Evolutionary conservation across 2,329 filamentous ascomycete genomes (phyloP).

Genomic region (Pseudopyricularia javanii): DNA sequence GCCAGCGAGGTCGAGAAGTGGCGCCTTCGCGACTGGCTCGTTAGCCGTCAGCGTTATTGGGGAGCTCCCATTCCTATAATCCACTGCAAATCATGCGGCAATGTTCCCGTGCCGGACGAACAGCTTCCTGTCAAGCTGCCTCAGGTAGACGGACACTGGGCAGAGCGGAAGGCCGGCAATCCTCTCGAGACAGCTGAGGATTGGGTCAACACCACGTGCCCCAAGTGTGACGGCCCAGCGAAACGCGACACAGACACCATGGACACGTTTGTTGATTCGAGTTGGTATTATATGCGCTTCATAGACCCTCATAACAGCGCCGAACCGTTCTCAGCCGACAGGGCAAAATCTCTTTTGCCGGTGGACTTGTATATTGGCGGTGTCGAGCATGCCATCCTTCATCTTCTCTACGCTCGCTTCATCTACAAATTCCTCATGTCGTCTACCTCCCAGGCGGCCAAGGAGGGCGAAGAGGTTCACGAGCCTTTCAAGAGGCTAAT

Average conservation of each 20-base stretch:
- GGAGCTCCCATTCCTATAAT: slow-evolving; percentile 82
- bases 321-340: slow-evolving; percentile 47
- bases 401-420: slow-evolving; percentile 80
- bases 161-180: slow-evolving; percentile 60
- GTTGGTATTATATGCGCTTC: slow-evolving; percentile 84
- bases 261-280: slow-evolving; percentile 93
- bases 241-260: slow-evolving; percentile 86
- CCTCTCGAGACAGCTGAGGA: slow-evolving; percentile 59
- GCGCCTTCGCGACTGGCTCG: slow-evolving; percentile 78
- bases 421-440: slow-evolving; percentile 74
- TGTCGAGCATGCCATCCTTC: slow-evolving; percentile 81
- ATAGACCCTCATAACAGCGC: slow-evolving; percentile 55
- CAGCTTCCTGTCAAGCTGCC: slow-evolving; percentile 70
- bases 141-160: slow-evolving; percentile 54
- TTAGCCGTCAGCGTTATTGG: slow-evolving; percentile 90
- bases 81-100: slow-evolving; percentile 65
- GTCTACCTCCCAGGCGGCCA: slow-evolving; percentile 26
- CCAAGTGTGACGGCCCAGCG: slow-evolving; percentile 57
- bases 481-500: slow-evolving; percentile 78
- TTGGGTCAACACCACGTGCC: slow-evolving; percentile 67
- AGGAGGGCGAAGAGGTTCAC: slow-evolving; percentile 21
- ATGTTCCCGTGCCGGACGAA: slow-evolving; percentile 64
- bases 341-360: slow-evolving; percentile 46
- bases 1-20: slow-evolving; percentile 58
- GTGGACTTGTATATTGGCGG: slow-evolving; percentile 86